phyloP scores from a whole-genome alignment of 2,329 filamentous ascomycete genomes.

The Thielaviopsis cerberus region DNA sequence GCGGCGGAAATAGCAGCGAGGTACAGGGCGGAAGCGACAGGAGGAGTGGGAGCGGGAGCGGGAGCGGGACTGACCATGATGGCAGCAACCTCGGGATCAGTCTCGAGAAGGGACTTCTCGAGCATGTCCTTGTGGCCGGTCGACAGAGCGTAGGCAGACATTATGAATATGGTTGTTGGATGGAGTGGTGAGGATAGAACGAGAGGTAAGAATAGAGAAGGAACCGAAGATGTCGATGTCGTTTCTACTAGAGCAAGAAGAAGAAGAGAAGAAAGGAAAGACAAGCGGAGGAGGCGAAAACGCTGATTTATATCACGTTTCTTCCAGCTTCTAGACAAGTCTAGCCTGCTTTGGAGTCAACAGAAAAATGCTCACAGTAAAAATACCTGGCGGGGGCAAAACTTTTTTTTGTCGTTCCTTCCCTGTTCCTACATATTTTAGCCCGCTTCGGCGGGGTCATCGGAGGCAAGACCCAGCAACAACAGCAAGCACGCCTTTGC shows the following conservation, averaged over 20 bases:
- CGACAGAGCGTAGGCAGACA: conserved; percentile 33
- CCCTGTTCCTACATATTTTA: background rate
- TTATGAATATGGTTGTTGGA: conserved; percentile 16
- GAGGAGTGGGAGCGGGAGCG: background rate
- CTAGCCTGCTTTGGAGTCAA: background rate
- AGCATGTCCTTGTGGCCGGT: conserved; percentile 56
- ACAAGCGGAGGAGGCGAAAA: conserved; percentile 1
- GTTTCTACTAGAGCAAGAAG: background rate
- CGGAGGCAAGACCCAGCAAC: conserved; percentile 2
- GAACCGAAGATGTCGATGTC: background rate
- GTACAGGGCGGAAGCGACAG: background rate
- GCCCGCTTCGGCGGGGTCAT: conserved; percentile 10
- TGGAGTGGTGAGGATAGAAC: background rate
- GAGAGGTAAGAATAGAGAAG: conserved; percentile 6
- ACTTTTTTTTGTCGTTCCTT: conserved; percentile 4
- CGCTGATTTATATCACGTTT: background rate
- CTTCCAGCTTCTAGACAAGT: background rate
- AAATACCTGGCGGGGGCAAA: conserved; percentile 5
- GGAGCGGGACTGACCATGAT: conserved; percentile 59
- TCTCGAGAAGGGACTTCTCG: conserved; percentile 80
- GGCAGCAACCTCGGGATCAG: conserved; percentile 81
- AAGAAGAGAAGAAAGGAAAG: background rate
- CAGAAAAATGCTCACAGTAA: background rate
- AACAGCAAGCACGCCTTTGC: background rate
- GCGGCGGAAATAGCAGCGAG: conserved; percentile 18